Evolutionary conservation across 1,139 yeast species (phyloP), one percentile per base, ranked within the genome.

Genomic region (Sugiyamaella grinbergsii): DNA sequence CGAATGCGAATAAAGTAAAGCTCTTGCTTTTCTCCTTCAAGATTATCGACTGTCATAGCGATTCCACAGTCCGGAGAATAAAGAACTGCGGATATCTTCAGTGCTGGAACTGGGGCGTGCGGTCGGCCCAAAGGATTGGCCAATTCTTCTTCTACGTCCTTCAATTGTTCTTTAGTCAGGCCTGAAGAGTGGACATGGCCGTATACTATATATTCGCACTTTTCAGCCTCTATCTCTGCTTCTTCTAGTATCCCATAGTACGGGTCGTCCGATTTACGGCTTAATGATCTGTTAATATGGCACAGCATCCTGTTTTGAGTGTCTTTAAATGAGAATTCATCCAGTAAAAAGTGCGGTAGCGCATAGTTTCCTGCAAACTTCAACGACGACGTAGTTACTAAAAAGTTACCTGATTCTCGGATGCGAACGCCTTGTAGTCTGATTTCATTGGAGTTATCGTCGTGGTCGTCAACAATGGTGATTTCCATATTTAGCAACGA

Each of bases 51-150:
- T 2, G 71, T 66, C 8, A 87, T 57, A 0, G 77, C 66, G 2
- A 84, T 64, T 0, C 91, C 95, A 71, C 98, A 91, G 64, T 91
- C 96, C 0, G 97, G 97, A 0, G 96, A 88, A 62, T 86, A 90
- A 16, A 88, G 55, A 20, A 87, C 57, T 4, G 85, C 87, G 5
- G 76, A 67, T 10, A 89, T 62, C 31, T 70, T 71, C 15, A 91
- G 60, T 1, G 68, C 64, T 0, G 96, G 97, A 1, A 83, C 65
- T 0, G 64, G 54, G 5, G 79, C 75, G 13, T 83, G 76, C 1
- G 97, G 97, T 53, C 85, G 72, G 1, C 97, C 97, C 31, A 78
- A 65, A 0, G 97, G 97, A 57, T 76, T 71, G 13, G 62, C 67
- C 26, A 89, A 68, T 64, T 91, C 98, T 29, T 80, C 77, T 59